A percentile compares a stretch with the other conserved stretches of the same genome.
Conservation (phyloP, 768 basidiomycete species). For the Auricularia sp. region DNA sequence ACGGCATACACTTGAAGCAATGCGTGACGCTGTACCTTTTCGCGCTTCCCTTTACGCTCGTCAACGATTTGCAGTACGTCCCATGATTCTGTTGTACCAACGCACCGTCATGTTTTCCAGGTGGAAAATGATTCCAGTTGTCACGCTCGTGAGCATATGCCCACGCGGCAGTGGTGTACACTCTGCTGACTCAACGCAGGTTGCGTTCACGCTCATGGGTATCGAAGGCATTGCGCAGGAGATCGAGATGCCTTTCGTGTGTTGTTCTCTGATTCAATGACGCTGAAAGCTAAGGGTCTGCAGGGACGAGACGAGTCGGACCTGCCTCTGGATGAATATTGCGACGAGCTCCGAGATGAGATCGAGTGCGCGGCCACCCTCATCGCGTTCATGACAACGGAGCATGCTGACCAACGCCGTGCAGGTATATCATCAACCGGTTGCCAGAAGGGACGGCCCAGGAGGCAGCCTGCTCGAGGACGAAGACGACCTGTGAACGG, state of each 20-base stretch:
- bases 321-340: constrained; percentile 80
- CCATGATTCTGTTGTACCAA: neutral
- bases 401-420: neutral
- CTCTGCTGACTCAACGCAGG: too few relatives aligned
- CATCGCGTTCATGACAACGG: neutral
- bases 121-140: constrained; percentile 76
- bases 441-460: constrained; percentile 45
- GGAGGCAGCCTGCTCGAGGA: neutral
- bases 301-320: constrained; percentile 41
- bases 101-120: constrained; percentile 13
- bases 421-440: constrained; percentile 57
- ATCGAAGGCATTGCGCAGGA: constrained; percentile 94
- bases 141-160: constrained; percentile 35
- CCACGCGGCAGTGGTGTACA: too few relatives aligned
- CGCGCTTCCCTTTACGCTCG: constrained; percentile 72
- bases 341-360: constrained; percentile 78
- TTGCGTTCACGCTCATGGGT: constrained; percentile 87
- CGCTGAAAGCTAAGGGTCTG: constrained; percentile 29
- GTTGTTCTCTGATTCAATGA: constrained; percentile 11
- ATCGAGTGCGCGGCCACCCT: constrained; percentile 44
- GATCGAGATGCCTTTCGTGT: constrained; percentile 92
- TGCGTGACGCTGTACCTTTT: constrained; percentile 90
- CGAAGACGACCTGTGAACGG: neutral
- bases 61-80: constrained; percentile 50
- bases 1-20: constrained; percentile 89